Evolutionary conservation across 1,284 basidiomycete genomes (phyloP).

Genomic region (Schizophyllum amplum): DNA sequence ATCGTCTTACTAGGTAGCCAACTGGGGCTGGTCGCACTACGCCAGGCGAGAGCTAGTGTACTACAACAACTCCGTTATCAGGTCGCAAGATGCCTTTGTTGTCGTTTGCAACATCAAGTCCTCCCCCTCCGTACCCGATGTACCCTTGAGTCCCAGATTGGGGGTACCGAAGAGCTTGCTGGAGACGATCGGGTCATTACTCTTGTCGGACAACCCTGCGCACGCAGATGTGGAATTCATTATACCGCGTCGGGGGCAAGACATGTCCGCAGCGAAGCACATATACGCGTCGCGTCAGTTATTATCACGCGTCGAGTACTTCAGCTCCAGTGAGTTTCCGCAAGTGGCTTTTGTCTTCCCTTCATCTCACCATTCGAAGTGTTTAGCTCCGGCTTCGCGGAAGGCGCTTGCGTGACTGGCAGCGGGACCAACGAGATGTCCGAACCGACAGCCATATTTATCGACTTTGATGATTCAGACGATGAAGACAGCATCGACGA

Average conservation of each 20-base stretch:
- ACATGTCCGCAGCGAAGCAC: conserved; percentile 28
- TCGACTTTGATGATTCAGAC: conserved; percentile 54
- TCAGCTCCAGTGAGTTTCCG: conserved; percentile 47
- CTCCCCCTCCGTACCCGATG: conserved; percentile 46
- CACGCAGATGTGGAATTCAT: conserved; percentile 82
- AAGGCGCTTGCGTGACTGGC: conserved; percentile 29
- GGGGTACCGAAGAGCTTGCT: conserved; percentile 56
- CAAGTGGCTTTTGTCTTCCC: too few species aligned
- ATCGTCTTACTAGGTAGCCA: conserved; percentile 45
- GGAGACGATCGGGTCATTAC: conserved; percentile 61
- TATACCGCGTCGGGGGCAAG: conserved; percentile 44
- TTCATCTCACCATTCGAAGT: conserved; percentile 34
- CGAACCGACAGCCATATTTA: conserved; percentile 15
- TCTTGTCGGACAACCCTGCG: conserved; percentile 57
- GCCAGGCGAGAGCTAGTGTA: conserved; percentile 70
- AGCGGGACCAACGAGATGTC: conserved; percentile 11
- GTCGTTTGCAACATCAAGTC: conserved; percentile 77
- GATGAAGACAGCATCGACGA: conserved; percentile 42
- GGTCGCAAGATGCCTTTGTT: conserved; percentile 57
- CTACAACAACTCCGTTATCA: conserved; percentile 49
- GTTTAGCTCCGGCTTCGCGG: conserved; percentile 63
- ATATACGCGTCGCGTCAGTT: conserved; percentile 66
- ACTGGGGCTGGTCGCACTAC: conserved; percentile 86
- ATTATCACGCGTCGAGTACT: conserved; percentile 70
- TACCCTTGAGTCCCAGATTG: conserved; percentile 37